These are phyloP conservation scores for Yamadazyma diddensiae DNA, from an alignment of 1,139 yeast genomes.

Conservation along the genomic window DNA sequence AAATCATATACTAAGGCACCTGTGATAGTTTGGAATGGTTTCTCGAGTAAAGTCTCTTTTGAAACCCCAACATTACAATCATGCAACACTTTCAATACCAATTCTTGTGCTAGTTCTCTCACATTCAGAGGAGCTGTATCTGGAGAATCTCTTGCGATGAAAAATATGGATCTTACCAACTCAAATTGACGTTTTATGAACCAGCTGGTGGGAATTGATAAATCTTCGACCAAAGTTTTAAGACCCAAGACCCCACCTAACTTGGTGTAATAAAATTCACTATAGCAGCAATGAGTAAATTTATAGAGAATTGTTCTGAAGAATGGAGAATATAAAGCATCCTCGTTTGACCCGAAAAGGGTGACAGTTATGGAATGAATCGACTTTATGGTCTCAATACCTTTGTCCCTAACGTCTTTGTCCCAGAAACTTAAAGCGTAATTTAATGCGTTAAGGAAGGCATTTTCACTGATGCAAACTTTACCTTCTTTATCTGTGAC, in stretches of 20 bases:
- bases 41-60: slow-evolving; percentile 58
- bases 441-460: slow-evolving; percentile 70
- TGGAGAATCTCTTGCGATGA: slow-evolving; percentile 88
- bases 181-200: slow-evolving; percentile 79
- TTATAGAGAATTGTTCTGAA: slow-evolving; percentile 75
- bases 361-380: slow-evolving; percentile 62
- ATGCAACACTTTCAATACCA: slow-evolving; percentile 61
- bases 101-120: slow-evolving; percentile 62
- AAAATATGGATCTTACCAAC: slow-evolving; percentile 79
- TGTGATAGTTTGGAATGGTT: slow-evolving; percentile 79
- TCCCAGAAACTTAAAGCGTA: slow-evolving; percentile 81
- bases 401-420: slow-evolving; percentile 66
- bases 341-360: slow-evolving; percentile 65
- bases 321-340: slow-evolving; percentile 69
- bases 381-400: slow-evolving; percentile 61
- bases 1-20: slow-evolving; percentile 89
- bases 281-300: slow-evolving; percentile 88
- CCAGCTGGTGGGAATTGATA: slow-evolving; percentile 69
- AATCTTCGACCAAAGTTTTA: slow-evolving; percentile 64
- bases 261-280: slow-evolving; percentile 80
- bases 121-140: slow-evolving; percentile 83
- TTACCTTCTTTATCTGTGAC: slow-evolving; percentile 79
- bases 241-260: slow-evolving; percentile 89
- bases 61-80: slow-evolving; percentile 63
- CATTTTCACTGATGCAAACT: slow-evolving; percentile 64